These are phyloP conservation scores for Dioscorea dumetorum DNA, from an alignment of 106 monocot genomes.

Conservation along the genomic window DNA sequence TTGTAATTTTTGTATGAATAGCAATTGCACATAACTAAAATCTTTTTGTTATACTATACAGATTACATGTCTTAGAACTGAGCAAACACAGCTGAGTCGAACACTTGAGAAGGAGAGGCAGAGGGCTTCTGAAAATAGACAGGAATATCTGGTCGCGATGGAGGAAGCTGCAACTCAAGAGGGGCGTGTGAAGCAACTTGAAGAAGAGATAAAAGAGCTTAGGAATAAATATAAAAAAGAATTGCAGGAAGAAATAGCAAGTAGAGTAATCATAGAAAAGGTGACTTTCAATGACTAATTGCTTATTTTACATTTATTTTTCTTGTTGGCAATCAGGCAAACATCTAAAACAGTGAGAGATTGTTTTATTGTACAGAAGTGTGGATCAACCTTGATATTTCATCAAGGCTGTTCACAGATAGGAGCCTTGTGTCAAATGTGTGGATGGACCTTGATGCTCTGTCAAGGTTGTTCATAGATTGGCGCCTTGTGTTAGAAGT, in stretches of 20 bases:
- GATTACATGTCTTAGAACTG: conserved; percentile 90
- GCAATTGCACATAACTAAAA: neutral
- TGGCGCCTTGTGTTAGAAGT: too few relatives aligned
- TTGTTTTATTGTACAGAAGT: too few relatives aligned
- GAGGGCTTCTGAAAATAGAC: conserved; percentile 90
- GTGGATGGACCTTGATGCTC: too few relatives aligned
- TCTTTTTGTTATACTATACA: conserved; percentile 10
- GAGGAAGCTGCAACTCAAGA: conserved; percentile 98
- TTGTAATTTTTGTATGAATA: too few relatives aligned
- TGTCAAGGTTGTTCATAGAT: too few relatives aligned
- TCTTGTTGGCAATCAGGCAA: neutral
- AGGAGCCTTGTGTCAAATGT: too few relatives aligned
- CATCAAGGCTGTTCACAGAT: too few relatives aligned
- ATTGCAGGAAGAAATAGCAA: conserved; percentile 54
- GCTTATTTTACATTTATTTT: neutral
- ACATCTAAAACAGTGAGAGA: too few relatives aligned
- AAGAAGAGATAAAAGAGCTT: conserved; percentile 85
- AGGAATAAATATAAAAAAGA: conserved; percentile 67
- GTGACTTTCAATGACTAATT: conserved; percentile 19
- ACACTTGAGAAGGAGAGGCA: conserved; percentile 95
- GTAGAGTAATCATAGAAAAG: conserved; percentile 84
- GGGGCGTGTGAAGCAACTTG: conserved; percentile 84
- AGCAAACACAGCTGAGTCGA: conserved; percentile 82
- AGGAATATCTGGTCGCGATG: conserved; percentile 77
- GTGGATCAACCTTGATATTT: too few relatives aligned